A percentile compares a stretch with the other conserved stretches of the same genome.
These are phyloP conservation scores for Prunella vulgaris DNA, from an alignment of 257 asterid species.

Conservation along the genomic window DNA sequence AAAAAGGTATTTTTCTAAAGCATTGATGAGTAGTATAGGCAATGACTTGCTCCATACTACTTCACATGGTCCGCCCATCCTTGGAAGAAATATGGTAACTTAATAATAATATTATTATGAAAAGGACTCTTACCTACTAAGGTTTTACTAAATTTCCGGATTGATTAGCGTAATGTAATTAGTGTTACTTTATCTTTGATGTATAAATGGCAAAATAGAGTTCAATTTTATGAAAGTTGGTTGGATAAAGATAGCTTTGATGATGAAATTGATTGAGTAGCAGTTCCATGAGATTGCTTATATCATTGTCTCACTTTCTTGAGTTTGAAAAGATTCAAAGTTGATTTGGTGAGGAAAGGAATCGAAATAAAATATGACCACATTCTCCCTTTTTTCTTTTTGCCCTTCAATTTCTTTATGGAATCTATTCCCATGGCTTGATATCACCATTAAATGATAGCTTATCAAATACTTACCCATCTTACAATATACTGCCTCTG, in stretches of 20 bases:
- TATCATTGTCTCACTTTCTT: conserved; percentile 17
- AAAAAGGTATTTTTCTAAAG: not conserved
- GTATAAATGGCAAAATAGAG: conserved; percentile 5
- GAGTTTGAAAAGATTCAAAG: conserved; percentile 6
- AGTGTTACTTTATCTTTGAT: conserved; percentile 2
- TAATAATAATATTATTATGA: not conserved
- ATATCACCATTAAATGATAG: not conserved
- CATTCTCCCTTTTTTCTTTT: not conserved
- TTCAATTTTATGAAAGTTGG: conserved; percentile 5
- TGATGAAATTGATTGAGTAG: conserved; percentile 18
- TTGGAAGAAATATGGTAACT: not conserved
- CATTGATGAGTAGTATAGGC: conserved; percentile 24
- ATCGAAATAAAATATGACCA: not conserved
- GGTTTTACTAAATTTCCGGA: not conserved
- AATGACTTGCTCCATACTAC: conserved; percentile 31
- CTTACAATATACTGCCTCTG: not conserved
- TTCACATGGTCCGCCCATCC: conserved; percentile 25
- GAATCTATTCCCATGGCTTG: not conserved
- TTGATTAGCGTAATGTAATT: not conserved
- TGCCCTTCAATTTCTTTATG: not conserved
- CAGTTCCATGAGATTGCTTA: conserved; percentile 8
- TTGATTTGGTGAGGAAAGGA: conserved; percentile 20
- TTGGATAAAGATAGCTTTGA: conserved; percentile 2
- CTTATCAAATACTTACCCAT: not conserved
- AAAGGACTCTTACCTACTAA: not conserved